Evolutionary conservation across 345 rosid genomes (phyloP).

Genomic region (Arabidopsis thaliana): DNA sequence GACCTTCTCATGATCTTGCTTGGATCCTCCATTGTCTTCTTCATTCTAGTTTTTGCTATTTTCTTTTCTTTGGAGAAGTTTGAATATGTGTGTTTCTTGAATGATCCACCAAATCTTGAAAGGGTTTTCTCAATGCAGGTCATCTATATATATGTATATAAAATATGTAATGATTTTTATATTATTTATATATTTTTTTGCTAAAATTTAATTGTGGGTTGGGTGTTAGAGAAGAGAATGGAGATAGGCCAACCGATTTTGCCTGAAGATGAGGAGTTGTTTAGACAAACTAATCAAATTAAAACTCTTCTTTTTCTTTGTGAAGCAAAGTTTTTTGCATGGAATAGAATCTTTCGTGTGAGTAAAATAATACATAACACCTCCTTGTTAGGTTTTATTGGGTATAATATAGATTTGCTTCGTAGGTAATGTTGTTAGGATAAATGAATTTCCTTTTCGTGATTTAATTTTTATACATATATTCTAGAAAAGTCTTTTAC

Average conservation of each 20-base stretch:
- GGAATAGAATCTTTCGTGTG: constrained; percentile 22
- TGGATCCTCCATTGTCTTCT: constrained; percentile 57
- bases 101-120: constrained; percentile 43
- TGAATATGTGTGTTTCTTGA: constrained; percentile 41
- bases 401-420: constrained; percentile 36
- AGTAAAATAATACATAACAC: constrained; percentile 18
- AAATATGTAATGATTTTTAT: constrained; percentile 28
- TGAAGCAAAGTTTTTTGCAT: constrained; percentile 25
- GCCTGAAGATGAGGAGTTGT: constrained; percentile 46
- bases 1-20: constrained; percentile 70
- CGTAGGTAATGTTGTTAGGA: constrained; percentile 38
- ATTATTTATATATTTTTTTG: not conserved
- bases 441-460: not conserved
- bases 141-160: constrained; percentile 24
- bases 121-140: constrained; percentile 31
- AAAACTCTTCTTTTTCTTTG: not conserved
- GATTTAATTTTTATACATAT: constrained; percentile 29
- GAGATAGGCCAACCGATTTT: constrained; percentile 59
- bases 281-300: constrained; percentile 16
- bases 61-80: constrained; percentile 4
- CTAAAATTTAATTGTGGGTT: constrained; percentile 39
- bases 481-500: constrained; percentile 35
- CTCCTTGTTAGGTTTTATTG: constrained; percentile 32
- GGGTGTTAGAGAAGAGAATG: constrained; percentile 43
- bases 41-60: constrained; percentile 13